Evolutionary conservation across 169 alveolate genomes (phyloP), one percentile per base, ranked within the genome.

Genomic region (Pseudocohnilembus persalinus): DNA sequence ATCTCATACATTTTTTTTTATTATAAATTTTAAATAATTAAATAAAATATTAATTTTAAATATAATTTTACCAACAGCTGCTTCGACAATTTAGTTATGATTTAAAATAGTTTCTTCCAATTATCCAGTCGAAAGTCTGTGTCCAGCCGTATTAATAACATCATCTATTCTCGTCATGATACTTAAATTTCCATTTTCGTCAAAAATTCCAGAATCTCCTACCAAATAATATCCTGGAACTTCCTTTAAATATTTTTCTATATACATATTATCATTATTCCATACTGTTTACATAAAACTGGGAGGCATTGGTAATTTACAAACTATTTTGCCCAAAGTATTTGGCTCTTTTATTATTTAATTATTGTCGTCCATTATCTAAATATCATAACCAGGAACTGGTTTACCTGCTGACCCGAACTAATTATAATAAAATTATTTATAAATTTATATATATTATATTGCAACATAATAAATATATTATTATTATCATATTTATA

Each of bases 281-380:
- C 91, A 96, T 27, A 96, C 83, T 63, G 96, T 92, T 65, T 88
- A 80, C 98, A 96, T 96, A 87, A 96, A 96, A 6, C 96, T 93
- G 24, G 98, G 98, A 74, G 98, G 97, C 88, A 94, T 81, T n/a
- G 98, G 98, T 34, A 96, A 90, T 86, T 93, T 90, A 29, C 93
- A 91, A 33, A 93, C 92, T 11, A 96, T 94, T 84, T 88, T 92
- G 1, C 98, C 98, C 72, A 92, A 73, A 31, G 68, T 81, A 27
- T 82, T 87, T 32, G 94, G 92, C 64, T 81, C 93, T 1, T 63
- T 83, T 65, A 89, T 87, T 63, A 82, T 80, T 33, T 93, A 83
- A 78, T 94, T 92, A 63, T 92, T 88, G 74, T 94, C 95, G 83
- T 94, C 96, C 29, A 95, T 84, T 28, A 96, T 94, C 31, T 86